A percentile compares a stretch with the other conserved stretches of the same genome.
Evolutionary conservation across 2,329 filamentous ascomycete species (phyloP).

Genomic region (Trichoderma sp.): DNA sequence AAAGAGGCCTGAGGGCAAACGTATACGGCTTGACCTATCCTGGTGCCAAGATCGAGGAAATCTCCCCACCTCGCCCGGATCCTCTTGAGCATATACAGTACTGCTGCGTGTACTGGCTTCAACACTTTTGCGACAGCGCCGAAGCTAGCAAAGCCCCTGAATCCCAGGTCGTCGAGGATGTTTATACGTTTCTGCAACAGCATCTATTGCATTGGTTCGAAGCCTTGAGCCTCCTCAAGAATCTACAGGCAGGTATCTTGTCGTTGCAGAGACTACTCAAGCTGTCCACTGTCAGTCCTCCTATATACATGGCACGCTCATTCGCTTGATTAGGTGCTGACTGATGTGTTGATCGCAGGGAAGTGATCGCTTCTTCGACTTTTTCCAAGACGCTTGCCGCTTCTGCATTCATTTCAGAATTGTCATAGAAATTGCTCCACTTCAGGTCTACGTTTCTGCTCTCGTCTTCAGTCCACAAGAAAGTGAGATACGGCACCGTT

Average conservation of each 20-base stretch:
- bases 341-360: not conserved
- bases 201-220: slow-evolving; percentile 47
- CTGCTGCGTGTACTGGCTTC: not conserved
- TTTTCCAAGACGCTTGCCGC: not conserved
- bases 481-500: not conserved
- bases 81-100: not conserved
- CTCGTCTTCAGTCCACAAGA: not conserved
- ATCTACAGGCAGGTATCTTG: slow-evolving; percentile 32
- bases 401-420: not conserved
- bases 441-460: slow-evolving; percentile 20
- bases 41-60: too few relatives aligned
- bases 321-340: not conserved
- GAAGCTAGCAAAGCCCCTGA: too few relatives aligned
- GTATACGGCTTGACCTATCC: too few relatives aligned
- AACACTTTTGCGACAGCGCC: not conserved
- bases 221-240: slow-evolving; percentile 42
- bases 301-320: not conserved
- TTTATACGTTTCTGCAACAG: not conserved
- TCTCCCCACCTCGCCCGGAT: not conserved
- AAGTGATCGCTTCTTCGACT: too few relatives aligned
- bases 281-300: not conserved
- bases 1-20: not conserved
- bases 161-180: not conserved
- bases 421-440: not conserved
- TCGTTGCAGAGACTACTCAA: slow-evolving; percentile 16